phyloP scores from a whole-genome alignment of 2,329 filamentous ascomycete genomes.

The Stagonosporopsis vannaccii region DNA sequence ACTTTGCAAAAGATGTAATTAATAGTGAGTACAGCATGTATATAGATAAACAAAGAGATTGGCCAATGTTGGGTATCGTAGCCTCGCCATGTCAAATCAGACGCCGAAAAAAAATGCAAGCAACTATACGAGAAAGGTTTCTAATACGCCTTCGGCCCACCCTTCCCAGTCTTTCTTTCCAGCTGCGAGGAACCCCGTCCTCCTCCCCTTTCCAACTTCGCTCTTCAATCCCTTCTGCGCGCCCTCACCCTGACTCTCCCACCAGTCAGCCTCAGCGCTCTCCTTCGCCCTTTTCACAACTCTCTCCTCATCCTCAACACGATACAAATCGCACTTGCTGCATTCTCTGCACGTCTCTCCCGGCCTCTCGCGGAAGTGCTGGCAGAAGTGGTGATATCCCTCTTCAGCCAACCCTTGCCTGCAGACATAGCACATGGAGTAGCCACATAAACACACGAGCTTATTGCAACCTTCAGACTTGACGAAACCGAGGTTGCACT shows the following conservation, averaged over 20 bases:
- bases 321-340: slow-evolving; percentile 62
- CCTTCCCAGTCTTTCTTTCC: slow-evolving; percentile 26
- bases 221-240: slow-evolving; percentile 32
- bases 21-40: not conserved
- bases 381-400: slow-evolving; percentile 93
- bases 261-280: slow-evolving; percentile 56
- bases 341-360: slow-evolving; percentile 80
- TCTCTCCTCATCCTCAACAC: slow-evolving; percentile 56
- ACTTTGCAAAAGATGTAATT: no score
- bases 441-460: slow-evolving; percentile 92
- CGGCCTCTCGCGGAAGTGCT: slow-evolving; percentile 86
- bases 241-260: slow-evolving; percentile 48
- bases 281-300: slow-evolving; percentile 52
- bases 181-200: slow-evolving; percentile 1
- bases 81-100: not conserved
- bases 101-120: slow-evolving; percentile 2
- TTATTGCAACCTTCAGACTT: slow-evolving; percentile 97
- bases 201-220: slow-evolving; percentile 28
- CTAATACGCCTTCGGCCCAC: slow-evolving; percentile 29
- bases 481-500: slow-evolving; percentile 90
- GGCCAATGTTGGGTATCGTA: slow-evolving; percentile 3
- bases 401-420: slow-evolving; percentile 68
- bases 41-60: not conserved
- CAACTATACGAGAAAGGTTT: slow-evolving; percentile 22
- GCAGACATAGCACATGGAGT: slow-evolving; percentile 98